A percentile compares a stretch with the other conserved stretches of the same genome.
Conservation (phyloP, 495 filamentous ascomycete genomes). For the Xylaria venustula region DNA sequence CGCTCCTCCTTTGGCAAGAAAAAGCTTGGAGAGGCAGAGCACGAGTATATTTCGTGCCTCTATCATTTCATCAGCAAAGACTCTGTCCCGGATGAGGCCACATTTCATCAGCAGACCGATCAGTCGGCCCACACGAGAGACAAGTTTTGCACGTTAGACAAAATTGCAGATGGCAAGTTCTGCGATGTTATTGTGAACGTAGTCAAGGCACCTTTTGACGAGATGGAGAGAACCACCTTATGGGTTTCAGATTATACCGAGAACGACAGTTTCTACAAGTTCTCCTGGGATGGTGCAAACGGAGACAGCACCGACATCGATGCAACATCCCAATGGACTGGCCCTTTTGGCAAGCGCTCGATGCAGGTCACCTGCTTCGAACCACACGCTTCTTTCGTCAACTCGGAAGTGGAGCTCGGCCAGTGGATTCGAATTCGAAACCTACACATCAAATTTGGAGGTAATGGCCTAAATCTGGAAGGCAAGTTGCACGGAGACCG, state of each 20-base stretch:
- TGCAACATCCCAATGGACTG: constrained; percentile 57
- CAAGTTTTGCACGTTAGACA: constrained; percentile 66
- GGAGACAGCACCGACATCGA: constrained; percentile 35
- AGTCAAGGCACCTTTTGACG: constrained; percentile 58
- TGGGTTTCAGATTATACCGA: constrained; percentile 87
- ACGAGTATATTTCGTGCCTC: constrained; percentile 42
- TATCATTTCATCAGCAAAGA: constrained; percentile 41
- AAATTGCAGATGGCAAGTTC: constrained; percentile 56
- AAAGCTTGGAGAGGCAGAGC: constrained; percentile 21
- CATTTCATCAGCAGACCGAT: constrained; percentile 39
- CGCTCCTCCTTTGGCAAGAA: constrained; percentile 6
- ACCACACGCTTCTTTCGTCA: constrained; percentile 60
- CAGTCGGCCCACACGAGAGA: constrained; percentile 43
- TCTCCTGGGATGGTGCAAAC: constrained; percentile 44
- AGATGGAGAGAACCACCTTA: constrained; percentile 53
- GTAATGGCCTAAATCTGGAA: constrained; percentile 59
- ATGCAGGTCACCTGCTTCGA: constrained; percentile 73
- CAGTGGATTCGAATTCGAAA: constrained; percentile 68
- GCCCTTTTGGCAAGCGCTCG: constrained; percentile 72
- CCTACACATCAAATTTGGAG: constrained; percentile 63
- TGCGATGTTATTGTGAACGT: constrained; percentile 77
- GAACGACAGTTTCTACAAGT: constrained; percentile 60
- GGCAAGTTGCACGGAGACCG: constrained; percentile 68
- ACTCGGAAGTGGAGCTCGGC: constrained; percentile 53
- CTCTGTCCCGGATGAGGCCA: constrained; percentile 40